Evolutionary conservation across 257 asterid genomes (phyloP).

Genomic region (Schizonepeta tenuifolia): DNA sequence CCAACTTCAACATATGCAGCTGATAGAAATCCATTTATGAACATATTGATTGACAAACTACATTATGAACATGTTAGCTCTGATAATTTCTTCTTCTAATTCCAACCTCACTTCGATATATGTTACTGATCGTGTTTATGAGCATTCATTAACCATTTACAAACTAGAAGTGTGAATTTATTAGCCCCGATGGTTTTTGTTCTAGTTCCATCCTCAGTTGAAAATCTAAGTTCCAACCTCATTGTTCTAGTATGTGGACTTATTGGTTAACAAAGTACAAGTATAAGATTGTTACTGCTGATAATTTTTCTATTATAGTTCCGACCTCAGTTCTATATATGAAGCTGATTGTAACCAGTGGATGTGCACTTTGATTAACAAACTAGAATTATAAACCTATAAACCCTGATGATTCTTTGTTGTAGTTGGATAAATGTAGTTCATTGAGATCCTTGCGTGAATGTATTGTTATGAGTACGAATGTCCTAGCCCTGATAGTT

Average conservation of each 20-base stretch:
- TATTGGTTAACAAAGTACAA: neutral
- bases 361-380: neutral
- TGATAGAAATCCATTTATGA: neutral
- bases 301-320: neutral
- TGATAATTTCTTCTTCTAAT: neutral
- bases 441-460: neutral
- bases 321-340: neutral
- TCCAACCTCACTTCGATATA: neutral
- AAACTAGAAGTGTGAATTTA: neutral
- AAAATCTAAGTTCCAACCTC: neutral
- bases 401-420: no score
- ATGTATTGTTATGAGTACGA: neutral
- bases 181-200: neutral
- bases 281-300: neutral
- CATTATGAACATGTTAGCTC: neutral
- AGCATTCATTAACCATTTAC: neutral
- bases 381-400: neutral
- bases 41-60: no score
- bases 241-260: neutral
- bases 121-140: neutral
- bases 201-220: neutral
- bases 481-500: neutral
- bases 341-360: neutral
- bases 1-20: neutral
- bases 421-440: neutral